Conservation (phyloP, 345 rosid species). For the Cochlearia excelsa region DNA sequence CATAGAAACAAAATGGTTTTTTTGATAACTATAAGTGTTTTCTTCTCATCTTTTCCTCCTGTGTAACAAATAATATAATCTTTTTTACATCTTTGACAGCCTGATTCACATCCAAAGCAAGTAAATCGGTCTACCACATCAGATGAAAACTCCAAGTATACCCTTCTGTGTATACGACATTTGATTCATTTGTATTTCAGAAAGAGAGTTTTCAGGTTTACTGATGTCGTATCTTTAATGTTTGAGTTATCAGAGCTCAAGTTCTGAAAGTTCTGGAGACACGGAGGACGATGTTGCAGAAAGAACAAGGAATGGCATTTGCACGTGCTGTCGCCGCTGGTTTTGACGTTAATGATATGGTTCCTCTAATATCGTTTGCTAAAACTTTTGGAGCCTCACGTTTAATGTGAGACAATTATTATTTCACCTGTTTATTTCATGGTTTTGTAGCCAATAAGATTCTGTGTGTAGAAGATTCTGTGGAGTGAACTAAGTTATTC, state of each 20-base stretch:
- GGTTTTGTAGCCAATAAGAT: conserved; percentile 2
- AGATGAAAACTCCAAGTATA: conserved; percentile 79
- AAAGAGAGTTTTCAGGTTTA: conserved; percentile 2
- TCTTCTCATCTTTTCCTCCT: neutral
- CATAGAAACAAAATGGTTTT: conserved; percentile 11
- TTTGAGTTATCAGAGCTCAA: conserved; percentile 53
- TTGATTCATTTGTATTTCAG: neutral
- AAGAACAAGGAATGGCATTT: conserved; percentile 99
- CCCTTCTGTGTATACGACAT: conserved; percentile 7
- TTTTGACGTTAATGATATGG: conserved; percentile 75
- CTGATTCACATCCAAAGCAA: conserved; percentile 55
- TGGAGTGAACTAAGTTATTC: conserved; percentile 13
- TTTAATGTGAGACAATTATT: conserved; percentile 48
- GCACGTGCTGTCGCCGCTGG: conserved; percentile 99
- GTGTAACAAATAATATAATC: conserved; percentile 16
- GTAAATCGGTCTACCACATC: conserved; percentile 46
- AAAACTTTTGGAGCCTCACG: conserved; percentile 88
- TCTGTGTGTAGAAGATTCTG: conserved; percentile 3
- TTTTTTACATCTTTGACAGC: conserved; percentile 50
- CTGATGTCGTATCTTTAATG: neutral
- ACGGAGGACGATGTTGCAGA: conserved; percentile 69
- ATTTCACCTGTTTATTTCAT: neutral
- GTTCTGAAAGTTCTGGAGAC: conserved; percentile 89
- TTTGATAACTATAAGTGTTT: neutral
- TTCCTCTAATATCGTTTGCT: conserved; percentile 69